Base-by-base conservation (phyloP, 2,329 filamentous ascomycete genomes). In the Fusarium secorum region DNA sequence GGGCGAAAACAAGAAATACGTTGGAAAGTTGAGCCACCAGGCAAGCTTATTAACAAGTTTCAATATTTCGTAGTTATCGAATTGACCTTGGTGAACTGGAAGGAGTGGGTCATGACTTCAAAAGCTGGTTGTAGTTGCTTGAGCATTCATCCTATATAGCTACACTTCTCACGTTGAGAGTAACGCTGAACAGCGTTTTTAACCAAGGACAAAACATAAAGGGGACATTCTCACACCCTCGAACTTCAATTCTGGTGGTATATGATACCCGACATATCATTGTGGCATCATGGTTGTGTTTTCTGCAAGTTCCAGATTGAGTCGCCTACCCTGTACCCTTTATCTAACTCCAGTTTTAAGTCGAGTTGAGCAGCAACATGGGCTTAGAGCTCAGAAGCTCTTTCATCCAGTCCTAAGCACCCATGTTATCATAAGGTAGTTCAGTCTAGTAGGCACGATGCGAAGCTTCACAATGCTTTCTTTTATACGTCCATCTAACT, bases 101-200 rank as follows among this genome's bases (percentile, higher is more conserved):
- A 26, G 14, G 11, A 20, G 6, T 26, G 5, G 41, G 1, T 9
- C 22, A 9, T 18, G 17, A 18, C 22, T 13, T 24, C 22, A 5
- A 24, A 18, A 13, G 22, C 22, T 26, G 11, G 22, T 0, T 9
- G 11, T 4, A 26, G 22, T 14, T 20, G 17, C 9, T 6, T 26
- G 0, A n/a, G 15, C 13, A 11, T 8, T 0, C 3, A 13, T 1
- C 18, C 35, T 20, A 20, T 20, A 13, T 36, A 3, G 1, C 7
- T 7, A 7, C 0, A 15, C 11, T 42, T 18, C 15, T 8, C 9
- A 13, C 1, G 7, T 4, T 3, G 1, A 26, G 4, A 24, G 1
- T 1, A 5, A 15, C 1, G 5, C 5, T 14, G 0, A 28, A 15
- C 9, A n/a, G 7, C 9, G 0, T 11, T 28, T 17, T 11, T 7